Base-by-base conservation (phyloP, 2,329 filamentous ascomycete genomes). In the Penicillium sp. region DNA sequence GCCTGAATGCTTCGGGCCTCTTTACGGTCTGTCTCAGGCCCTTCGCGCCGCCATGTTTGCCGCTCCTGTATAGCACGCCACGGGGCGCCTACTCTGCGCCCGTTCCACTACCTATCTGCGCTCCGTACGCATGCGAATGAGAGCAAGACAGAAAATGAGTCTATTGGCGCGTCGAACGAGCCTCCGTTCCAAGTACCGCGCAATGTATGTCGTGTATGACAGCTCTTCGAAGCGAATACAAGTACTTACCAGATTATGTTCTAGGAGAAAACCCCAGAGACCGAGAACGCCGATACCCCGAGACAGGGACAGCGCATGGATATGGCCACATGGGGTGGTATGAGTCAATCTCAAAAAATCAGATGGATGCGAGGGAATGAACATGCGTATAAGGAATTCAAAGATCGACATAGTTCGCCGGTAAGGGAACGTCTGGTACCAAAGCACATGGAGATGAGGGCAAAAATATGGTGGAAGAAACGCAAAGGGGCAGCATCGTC, bases 1-100 rank as follows among this genome's bases (percentile, higher is more conserved):
- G 53, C 41, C 59, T 61, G 65, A 48, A 73, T 73, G 70, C 65
- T 72, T 56, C 66, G 65, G 51, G 57, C 59, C 45, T 68, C 67
- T 35, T 49, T 70, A 48, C 64, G 67, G 63, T 67, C 67, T 64
- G 59, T 64, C 50, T 58, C 63, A 65, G 64, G 64, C 58, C 65
- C 67, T 53, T 33, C 61, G 22, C 61, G 65, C 54, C 56, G 60
- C 37, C 62, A 71, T 67, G 61, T 69, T 52, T 72, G 67, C 55
- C 49, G 63, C 31, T 66, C 65, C 45, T 71, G 68, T 57, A 46
- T 66, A 55, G 55, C 59, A n/a, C 58, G 52, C 49, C 42, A 25
- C 5, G 53, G 50, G 49, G 57, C 56, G 55, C 60, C 48, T 46
- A 59, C 53, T 36, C 41, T 55, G 41, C 62, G 62, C 46, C 59